A percentile compares a stretch with the other conserved stretches of the same genome.
Conservation (phyloP, 2,329 filamentous ascomycete genomes). For the Alternaria triticimaculans region DNA sequence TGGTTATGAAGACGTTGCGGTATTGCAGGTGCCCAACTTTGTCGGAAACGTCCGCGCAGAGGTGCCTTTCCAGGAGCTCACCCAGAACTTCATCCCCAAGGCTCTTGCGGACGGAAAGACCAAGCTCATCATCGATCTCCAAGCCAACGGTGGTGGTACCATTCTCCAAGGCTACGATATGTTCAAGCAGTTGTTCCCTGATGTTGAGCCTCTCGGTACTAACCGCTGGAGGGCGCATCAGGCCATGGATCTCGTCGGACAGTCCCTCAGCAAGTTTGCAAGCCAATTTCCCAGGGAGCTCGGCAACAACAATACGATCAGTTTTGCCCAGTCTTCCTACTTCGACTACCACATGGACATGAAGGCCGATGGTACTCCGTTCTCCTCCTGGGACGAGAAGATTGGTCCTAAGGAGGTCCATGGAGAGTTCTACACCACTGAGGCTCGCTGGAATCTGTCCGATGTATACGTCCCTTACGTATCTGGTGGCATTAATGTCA, state of each 20-base stretch:
- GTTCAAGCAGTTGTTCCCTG: slow-evolving; percentile 64
- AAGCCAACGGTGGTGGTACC: slow-evolving; percentile 65
- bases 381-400: slow-evolving; percentile 56
- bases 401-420: slow-evolving; percentile 40
- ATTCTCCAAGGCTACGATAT: slow-evolving; percentile 67
- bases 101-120: slow-evolving; percentile 60
- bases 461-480: slow-evolving; percentile 37
- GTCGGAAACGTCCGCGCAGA: slow-evolving; percentile 31
- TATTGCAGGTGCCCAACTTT: slow-evolving; percentile 53
- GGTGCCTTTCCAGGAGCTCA: slow-evolving; percentile 49
- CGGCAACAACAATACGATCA: slow-evolving; percentile 48
- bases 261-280: slow-evolving; percentile 46
- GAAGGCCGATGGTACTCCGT: slow-evolving; percentile 59
- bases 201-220: slow-evolving; percentile 57
- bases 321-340: slow-evolving; percentile 49
- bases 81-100: slow-evolving; percentile 50
- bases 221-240: slow-evolving; percentile 59
- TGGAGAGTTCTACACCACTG: slow-evolving; percentile 50
- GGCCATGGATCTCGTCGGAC: slow-evolving; percentile 54
- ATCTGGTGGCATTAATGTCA: slow-evolving; percentile 47
- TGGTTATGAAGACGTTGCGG: slow-evolving; percentile 55
- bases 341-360: slow-evolving; percentile 57
- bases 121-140: slow-evolving; percentile 66
- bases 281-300: slow-evolving; percentile 39
- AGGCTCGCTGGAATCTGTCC: slow-evolving; percentile 45